A percentile compares a stretch with the other conserved stretches of the same genome.
Evolutionary conservation across 768 basidiomycete species (phyloP).

Genomic region (Psilocybe cyanescens): DNA sequence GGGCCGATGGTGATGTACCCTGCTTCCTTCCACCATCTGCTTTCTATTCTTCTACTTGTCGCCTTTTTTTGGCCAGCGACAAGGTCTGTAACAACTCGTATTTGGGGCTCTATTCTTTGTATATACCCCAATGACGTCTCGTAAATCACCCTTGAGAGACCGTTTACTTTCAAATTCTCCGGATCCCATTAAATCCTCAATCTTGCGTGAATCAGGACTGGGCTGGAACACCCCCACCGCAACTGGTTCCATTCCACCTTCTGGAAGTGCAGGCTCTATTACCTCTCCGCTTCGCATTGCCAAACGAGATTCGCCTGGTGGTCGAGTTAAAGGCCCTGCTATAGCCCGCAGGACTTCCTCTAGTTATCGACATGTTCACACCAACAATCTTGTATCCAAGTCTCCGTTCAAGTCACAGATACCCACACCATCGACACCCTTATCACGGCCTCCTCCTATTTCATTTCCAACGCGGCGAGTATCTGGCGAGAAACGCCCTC

Average conservation of each 20-base stretch:
- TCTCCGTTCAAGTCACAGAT: constrained; percentile 82
- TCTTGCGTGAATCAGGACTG: constrained; percentile 64
- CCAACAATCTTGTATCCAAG: constrained; percentile 81
- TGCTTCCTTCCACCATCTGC: constrained; percentile 17
- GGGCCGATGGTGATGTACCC: constrained; percentile 18
- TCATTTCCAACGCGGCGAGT: constrained; percentile 51
- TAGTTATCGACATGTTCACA: constrained; percentile 79
- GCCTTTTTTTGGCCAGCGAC: constrained; percentile 6
- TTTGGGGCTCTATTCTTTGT: neutral
- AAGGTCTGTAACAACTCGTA: constrained; percentile 10
- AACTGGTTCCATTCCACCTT: constrained; percentile 33
- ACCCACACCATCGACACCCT: constrained; percentile 50
- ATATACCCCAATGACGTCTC: constrained; percentile 33
- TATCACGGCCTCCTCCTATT: constrained; percentile 33
- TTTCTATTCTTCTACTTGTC: constrained; percentile 13
- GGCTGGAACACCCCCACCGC: constrained; percentile 59
- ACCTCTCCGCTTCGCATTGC: constrained; percentile 76
- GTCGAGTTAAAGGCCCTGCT: constrained; percentile 44
- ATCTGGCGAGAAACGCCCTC: constrained; percentile 79
- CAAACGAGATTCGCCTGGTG: constrained; percentile 61
- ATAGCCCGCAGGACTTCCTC: constrained; percentile 75
- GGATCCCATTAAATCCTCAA: constrained; percentile 66
- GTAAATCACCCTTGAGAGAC: constrained; percentile 57
- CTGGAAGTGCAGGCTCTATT: constrained; percentile 37
- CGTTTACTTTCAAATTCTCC: constrained; percentile 65